Evolutionary conservation across 2,329 filamentous ascomycete species (phyloP).

Genomic region (Pseudogymnoascus sp.): DNA sequence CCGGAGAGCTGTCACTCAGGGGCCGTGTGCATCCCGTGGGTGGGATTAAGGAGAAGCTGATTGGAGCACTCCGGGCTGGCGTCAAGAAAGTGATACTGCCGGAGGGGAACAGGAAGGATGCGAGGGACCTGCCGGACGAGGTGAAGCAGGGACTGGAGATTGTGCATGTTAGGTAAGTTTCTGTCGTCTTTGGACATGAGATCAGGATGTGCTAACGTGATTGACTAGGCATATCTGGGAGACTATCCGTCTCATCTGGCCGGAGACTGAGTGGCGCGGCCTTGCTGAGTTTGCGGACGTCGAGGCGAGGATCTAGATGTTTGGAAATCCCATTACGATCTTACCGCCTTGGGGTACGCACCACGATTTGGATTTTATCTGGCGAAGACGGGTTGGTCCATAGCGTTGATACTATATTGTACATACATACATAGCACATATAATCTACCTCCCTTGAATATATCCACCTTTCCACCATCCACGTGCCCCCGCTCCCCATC

Average conservation of each 20-base stretch:
- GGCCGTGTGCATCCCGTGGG: conserved; percentile 91
- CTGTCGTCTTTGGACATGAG: conserved; percentile 19
- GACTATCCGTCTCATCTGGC: conserved; percentile 85
- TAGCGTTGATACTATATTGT: conserved; percentile 1
- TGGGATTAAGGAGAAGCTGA: conserved; percentile 97
- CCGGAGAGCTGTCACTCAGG: conserved; percentile 70
- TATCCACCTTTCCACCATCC: not conserved
- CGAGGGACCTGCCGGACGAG: conserved; percentile 82
- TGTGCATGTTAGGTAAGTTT: conserved; percentile 72
- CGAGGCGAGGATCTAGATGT: conserved; percentile 67
- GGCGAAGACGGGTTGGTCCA: not conserved
- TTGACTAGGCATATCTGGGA: conserved; percentile 79
- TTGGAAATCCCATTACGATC: not conserved
- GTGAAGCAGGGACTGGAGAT: conserved; percentile 84
- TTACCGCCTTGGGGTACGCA: not conserved
- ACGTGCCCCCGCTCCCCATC: not conserved
- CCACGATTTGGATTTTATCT: not conserved
- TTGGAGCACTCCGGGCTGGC: conserved; percentile 84
- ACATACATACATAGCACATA: not conserved
- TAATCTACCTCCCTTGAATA: not conserved
- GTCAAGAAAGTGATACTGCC: conserved; percentile 92
- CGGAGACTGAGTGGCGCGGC: conserved; percentile 76
- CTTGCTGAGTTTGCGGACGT: conserved; percentile 62
- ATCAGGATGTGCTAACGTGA: conserved; percentile 16
- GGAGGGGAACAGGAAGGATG: conserved; percentile 83